Evolutionary conservation across 1,284 basidiomycete genomes (phyloP).

Genomic region (Pseudozyma tsukubaensis): DNA sequence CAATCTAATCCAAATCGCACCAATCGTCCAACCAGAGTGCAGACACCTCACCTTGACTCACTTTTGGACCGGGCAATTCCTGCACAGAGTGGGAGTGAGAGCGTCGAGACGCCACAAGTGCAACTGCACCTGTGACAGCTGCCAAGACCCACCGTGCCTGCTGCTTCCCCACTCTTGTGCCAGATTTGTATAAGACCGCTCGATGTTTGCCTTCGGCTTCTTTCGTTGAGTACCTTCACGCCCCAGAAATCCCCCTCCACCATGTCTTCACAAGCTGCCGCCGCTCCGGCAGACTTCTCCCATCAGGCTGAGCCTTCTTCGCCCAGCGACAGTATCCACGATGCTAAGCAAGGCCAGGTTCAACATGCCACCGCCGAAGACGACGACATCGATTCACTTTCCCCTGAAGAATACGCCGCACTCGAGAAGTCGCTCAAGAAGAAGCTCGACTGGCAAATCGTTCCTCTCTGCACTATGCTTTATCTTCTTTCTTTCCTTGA

Average conservation of each 20-base stretch:
- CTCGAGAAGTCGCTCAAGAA: slow-evolving; percentile 48
- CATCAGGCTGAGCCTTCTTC: slow-evolving; percentile 25
- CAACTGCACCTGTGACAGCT: slow-evolving; percentile 16
- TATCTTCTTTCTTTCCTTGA: slow-evolving; percentile 57
- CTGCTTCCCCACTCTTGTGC: not conserved
- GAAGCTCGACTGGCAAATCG: slow-evolving; percentile 62
- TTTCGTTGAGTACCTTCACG: not conserved
- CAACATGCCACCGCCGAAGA: slow-evolving; percentile 17
- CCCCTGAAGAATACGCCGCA: slow-evolving; percentile 22
- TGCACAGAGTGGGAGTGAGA: not conserved
- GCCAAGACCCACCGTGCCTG: not conserved
- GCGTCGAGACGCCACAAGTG: not conserved
- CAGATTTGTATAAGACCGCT: not conserved
- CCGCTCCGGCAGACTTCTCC: slow-evolving; percentile 12
- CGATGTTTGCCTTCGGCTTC: not conserved
- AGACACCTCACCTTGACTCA: no score
- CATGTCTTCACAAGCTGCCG: slow-evolving; percentile 28
- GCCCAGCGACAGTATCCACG: slow-evolving; percentile 28
- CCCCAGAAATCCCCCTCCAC: not conserved
- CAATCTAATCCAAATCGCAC: no score
- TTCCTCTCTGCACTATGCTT: slow-evolving; percentile 54
- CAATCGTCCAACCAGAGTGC: no score
- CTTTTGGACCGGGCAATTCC: no score
- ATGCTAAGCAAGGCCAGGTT: slow-evolving; percentile 17
- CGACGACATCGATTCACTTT: slow-evolving; percentile 28